These are phyloP conservation scores for Pseudogymnoascus pannorum DNA, from an alignment of 2,329 filamentous ascomycete species.

Conservation along the genomic window DNA sequence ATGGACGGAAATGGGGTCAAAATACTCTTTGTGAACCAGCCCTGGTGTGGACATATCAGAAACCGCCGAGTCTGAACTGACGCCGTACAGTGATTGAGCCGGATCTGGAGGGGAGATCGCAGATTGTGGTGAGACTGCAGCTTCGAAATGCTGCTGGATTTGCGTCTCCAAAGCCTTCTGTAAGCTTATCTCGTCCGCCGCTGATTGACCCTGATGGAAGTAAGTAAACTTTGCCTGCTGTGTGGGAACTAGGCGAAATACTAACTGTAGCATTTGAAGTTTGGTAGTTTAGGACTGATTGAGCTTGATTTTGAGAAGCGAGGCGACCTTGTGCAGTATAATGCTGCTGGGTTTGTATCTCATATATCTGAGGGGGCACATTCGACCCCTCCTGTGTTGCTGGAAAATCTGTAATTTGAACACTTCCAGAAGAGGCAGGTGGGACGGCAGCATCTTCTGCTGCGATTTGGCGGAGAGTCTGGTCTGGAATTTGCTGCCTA, in stretches of 20 bases:
- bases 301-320: not conserved
- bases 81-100: not conserved
- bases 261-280: not conserved
- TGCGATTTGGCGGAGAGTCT: not conserved
- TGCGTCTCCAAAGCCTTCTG: not conserved
- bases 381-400: not conserved
- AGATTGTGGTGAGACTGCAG: not conserved
- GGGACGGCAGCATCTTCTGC: not conserved
- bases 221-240: not conserved
- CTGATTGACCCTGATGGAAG: not conserved
- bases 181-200: not conserved
- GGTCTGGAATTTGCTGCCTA: not conserved
- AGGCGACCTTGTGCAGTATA: not conserved
- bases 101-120: not conserved
- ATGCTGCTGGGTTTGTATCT: not conserved
- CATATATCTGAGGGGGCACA: not conserved
- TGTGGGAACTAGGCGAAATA: not conserved
- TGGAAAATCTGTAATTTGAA: not conserved
- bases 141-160: not conserved
- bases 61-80: not conserved
- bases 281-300: not conserved
- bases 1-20: not conserved
- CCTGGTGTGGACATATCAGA: not conserved
- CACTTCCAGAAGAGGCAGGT: not conserved
- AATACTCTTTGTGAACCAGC: not conserved